Percentiles rank a stretch among this genome's conserved stretches.
phyloP scores from a whole-genome alignment of 805 yeast species.

The Metschnikowia drakensbergensis region DNA sequence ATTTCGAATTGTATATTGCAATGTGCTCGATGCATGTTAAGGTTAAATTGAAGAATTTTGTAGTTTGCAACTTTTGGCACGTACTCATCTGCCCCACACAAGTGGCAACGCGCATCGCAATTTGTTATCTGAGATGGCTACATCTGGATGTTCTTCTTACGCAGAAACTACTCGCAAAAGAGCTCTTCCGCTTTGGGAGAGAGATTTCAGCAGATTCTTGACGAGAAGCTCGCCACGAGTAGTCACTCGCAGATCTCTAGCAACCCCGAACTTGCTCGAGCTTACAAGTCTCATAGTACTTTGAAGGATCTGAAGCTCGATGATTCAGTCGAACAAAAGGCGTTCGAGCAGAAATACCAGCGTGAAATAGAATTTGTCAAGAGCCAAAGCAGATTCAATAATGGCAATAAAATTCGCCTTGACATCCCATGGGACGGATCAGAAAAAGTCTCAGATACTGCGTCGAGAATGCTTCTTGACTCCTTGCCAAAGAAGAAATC shows the following conservation, averaged over 20 bases:
- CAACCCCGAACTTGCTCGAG: conserved; percentile 1
- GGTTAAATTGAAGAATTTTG: background rate
- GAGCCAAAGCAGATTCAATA: conserved; percentile 23
- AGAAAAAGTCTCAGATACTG: conserved; percentile 11
- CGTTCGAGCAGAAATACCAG: conserved; percentile 13
- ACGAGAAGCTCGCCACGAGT: conserved; percentile 21
- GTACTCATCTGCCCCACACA: background rate
- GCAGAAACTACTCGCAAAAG: background rate
- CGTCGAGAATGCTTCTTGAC: conserved; percentile 16
- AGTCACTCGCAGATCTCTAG: conserved; percentile 7
- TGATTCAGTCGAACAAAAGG: conserved; percentile 7
- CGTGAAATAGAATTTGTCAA: conserved; percentile 23
- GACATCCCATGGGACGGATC: conserved; percentile 16
- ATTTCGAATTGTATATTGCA: background rate
- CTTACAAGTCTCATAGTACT: background rate
- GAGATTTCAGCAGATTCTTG: conserved; percentile 34
- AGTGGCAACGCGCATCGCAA: background rate
- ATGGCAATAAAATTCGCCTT: conserved; percentile 5
- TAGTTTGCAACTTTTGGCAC: background rate
- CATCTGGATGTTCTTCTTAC: background rate
- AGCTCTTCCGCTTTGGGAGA: conserved; percentile 25
- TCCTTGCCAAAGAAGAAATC: conserved; percentile 14
- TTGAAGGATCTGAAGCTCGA: conserved; percentile 5
- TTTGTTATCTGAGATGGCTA: background rate
- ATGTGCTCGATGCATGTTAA: background rate